Conservation (phyloP, 169 alveolate genomes). For the Perkinsus olseni region DNA sequence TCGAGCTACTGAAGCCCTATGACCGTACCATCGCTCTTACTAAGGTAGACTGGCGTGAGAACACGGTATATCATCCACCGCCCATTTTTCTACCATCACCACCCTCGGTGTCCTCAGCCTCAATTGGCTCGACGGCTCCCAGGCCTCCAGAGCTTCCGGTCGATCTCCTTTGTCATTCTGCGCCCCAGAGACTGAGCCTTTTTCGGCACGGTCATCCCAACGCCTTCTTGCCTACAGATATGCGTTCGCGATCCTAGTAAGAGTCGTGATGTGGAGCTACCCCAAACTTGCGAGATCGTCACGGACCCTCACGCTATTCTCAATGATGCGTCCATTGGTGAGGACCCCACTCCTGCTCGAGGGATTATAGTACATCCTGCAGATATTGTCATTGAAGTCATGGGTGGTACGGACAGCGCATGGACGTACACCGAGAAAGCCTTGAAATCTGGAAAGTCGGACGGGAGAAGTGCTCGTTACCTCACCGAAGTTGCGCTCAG, state of each 20-base stretch:
- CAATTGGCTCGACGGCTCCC: too few relatives aligned
- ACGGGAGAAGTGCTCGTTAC: too few relatives aligned
- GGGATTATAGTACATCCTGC: neutral
- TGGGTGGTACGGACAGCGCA: constrained; percentile 8
- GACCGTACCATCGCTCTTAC: neutral
- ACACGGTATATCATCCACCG: too few relatives aligned
- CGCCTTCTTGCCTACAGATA: neutral
- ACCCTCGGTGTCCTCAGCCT: too few relatives aligned
- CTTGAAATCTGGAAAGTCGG: neutral
- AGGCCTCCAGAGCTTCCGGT: too few relatives aligned
- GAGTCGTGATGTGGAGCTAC: neutral
- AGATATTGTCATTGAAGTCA: constrained; percentile 11
- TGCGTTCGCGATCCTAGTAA: neutral
- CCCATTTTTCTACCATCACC: too few relatives aligned
- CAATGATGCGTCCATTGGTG: neutral
- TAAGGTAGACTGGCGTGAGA: neutral
- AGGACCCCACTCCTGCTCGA: neutral
- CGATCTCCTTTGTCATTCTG: too few relatives aligned
- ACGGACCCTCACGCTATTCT: neutral
- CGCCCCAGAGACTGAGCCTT: too few relatives aligned
- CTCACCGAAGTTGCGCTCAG: too few relatives aligned
- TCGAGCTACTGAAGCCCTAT: neutral
- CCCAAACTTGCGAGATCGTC: neutral
- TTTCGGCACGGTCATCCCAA: neutral
- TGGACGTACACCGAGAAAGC: neutral